Base-by-base conservation (phyloP, 352 stramenopile species). In the Phytophthora cactorum region DNA sequence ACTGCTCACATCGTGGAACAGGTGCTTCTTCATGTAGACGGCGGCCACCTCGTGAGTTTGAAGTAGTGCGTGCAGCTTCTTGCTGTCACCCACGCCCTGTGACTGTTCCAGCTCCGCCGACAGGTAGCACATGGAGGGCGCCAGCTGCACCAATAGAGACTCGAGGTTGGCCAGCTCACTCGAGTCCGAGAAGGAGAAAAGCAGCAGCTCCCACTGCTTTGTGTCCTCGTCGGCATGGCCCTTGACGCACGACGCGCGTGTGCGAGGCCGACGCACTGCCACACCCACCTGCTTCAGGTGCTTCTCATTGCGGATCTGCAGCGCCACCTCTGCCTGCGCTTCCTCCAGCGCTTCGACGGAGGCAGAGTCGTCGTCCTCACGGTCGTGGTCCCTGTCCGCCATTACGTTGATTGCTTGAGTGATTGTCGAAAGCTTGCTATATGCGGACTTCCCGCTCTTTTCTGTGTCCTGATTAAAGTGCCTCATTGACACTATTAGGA, bases 131-230 rank as follows among this genome's bases (percentile, higher is more conserved):
- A 79, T 91, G 32, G 87, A 86, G 0, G 89, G 89, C 29, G 74
- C 74, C n/a, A 93, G 64, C 49, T 95, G 89, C 52, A 96, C 82
- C 39, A 96, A 67, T 17, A 96, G 77, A 39, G 87, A 94, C 74
- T 96, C 89, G 22, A 96, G 70, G 55, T 93, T 91, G 44, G 81
- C 81, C 51, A 96, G 67, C 54, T 94, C 85, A 70, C 84, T 93
- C 46, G 87, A 95, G 69, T 96, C 89, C 0, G 82, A 91, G 76
- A 96, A 95, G 52, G 70, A 68, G 65, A 80, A 93, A 51, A 96
- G 72, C 74, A 90, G 67, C 44, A 96, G 64, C 68, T 93, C 75
- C 76, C 84, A 95, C 41, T 95, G 86, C 62, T 95, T 96, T 34
- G 81, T 93, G 72, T 96, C 87, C 54, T 95, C 87, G 62, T 75